phyloP scores from a whole-genome alignment of 2,329 filamentous ascomycete species.

The Neoarthrinium moseri region DNA sequence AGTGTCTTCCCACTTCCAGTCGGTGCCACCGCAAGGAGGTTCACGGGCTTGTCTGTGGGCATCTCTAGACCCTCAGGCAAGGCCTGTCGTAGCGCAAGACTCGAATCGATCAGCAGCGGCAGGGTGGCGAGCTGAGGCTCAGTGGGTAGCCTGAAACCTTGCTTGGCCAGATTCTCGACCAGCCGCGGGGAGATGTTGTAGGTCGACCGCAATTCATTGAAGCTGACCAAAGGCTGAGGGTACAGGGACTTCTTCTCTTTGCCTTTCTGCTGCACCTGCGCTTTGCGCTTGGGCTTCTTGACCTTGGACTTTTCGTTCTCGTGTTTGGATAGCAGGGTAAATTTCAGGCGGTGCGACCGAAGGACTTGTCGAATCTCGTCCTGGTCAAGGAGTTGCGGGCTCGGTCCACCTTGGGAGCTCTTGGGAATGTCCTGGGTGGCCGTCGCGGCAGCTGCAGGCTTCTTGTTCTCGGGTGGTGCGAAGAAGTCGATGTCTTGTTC shows the following conservation, averaged over 20 bases:
- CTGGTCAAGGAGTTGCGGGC: conserved; percentile 52
- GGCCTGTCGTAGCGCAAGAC: conserved; percentile 41
- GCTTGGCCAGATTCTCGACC: conserved; percentile 74
- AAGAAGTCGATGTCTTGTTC: conserved; percentile 58
- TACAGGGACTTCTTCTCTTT: conserved; percentile 64
- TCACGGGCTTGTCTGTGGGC: conserved; percentile 41
- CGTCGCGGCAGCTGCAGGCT: conserved; percentile 17
- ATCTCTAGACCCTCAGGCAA: conserved; percentile 32
- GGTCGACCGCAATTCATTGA: conserved; percentile 66
- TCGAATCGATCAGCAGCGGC: conserved; percentile 69
- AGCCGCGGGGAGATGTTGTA: conserved; percentile 76
- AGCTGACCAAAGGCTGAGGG: conserved; percentile 77
- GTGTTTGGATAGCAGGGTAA: conserved; percentile 67
- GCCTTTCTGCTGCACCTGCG: conserved; percentile 40
- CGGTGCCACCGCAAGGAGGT: conserved; percentile 86
- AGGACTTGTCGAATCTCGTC: conserved; percentile 73
- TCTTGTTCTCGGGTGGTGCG: conserved; percentile 41
- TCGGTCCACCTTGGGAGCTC: conserved; percentile 21
- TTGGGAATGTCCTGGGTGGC: conserved; percentile 20
- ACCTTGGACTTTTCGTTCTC: conserved; percentile 39
- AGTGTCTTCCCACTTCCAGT: conserved; percentile 97
- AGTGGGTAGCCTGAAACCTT: conserved; percentile 85
- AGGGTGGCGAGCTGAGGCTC: conserved; percentile 90
- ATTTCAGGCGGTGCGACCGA: conserved; percentile 79
- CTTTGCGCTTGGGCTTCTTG: conserved; percentile 58